Percentiles rank a stretch among this genome's conserved stretches.
phyloP scores from a whole-genome alignment of 352 stramenopile species.

The Plasmopara viticola region DNA sequence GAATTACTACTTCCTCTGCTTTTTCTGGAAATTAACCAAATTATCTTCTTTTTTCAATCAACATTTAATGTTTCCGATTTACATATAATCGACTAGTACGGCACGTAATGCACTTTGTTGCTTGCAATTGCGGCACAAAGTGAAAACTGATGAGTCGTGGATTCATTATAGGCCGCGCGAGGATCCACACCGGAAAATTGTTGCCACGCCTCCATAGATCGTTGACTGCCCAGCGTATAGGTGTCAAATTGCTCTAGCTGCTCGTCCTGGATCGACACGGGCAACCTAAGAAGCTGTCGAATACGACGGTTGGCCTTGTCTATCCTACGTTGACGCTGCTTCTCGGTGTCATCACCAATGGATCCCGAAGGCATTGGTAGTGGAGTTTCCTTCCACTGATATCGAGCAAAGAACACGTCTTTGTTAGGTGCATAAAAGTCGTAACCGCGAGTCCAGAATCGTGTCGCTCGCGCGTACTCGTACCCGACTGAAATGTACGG shows the following conservation, averaged over 20 bases:
- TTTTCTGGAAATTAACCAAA: no score
- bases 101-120: conserved; percentile 49
- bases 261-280: conserved; percentile 32
- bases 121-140: conserved; percentile 35
- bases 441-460: conserved; percentile 83
- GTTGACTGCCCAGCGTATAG: conserved; percentile 42
- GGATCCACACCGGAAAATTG: conserved; percentile 64
- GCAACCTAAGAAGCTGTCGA: conserved; percentile 47
- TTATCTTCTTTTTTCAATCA: no score
- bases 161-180: conserved; percentile 55
- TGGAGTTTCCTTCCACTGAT: conserved; percentile 40
- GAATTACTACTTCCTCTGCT: background rate
- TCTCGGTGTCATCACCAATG: conserved; percentile 13
- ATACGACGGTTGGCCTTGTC: conserved; percentile 55
- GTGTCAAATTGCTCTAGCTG: conserved; percentile 27
- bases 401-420: conserved; percentile 58
- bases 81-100: conserved; percentile 21
- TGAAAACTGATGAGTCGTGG: conserved; percentile 83
- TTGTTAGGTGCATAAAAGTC: conserved; percentile 77
- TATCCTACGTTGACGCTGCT: conserved; percentile 13
- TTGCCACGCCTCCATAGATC: conserved; percentile 53
- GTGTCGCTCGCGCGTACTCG: conserved; percentile 71
- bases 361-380: conserved; percentile 13
- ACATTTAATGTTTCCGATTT: no score
- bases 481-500: conserved; percentile 47